phyloP scores from a whole-genome alignment of 495 filamentous ascomycete species.

The Neurospora sp. region DNA sequence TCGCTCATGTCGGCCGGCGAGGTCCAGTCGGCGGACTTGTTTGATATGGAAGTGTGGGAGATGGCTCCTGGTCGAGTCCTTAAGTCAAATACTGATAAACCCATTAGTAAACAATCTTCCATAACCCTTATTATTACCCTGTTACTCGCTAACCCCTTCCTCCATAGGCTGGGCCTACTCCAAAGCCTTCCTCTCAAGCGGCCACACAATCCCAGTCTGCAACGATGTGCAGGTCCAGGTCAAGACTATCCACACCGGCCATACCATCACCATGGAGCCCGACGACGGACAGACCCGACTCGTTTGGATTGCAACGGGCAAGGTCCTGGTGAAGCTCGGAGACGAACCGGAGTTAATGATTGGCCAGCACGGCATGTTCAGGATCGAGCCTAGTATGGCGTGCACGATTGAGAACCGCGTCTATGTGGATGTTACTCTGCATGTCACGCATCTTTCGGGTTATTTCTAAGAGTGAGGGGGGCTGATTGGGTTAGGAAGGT shows the following conservation, averaged over 20 bases:
- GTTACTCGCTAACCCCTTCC: not conserved
- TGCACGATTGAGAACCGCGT: conserved; percentile 22
- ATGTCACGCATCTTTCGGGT: conserved; percentile 16
- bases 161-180: conserved; percentile 22
- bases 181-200: conserved; percentile 24
- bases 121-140: not conserved
- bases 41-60: conserved; percentile 32
- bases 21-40: conserved; percentile 6
- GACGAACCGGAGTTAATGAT: conserved; percentile 24
- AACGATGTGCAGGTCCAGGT: conserved; percentile 26
- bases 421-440: conserved; percentile 27
- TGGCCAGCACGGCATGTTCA: conserved; percentile 26
- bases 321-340: conserved; percentile 20
- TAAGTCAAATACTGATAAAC: not conserved
- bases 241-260: conserved; percentile 20
- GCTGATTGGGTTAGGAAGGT: not conserved
- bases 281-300: conserved; percentile 15
- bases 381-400: conserved; percentile 12
- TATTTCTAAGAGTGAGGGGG: conserved; percentile 4
- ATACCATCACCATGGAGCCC: conserved; percentile 9
- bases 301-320: conserved; percentile 26
- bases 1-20: conserved; percentile 9
- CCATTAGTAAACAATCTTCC: not conserved
- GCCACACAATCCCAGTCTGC: conserved; percentile 15
- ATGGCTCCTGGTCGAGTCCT: conserved; percentile 21